Base-by-base conservation (phyloP, 192 early-diverging fungal species). In the Linnemannia zychae region DNA sequence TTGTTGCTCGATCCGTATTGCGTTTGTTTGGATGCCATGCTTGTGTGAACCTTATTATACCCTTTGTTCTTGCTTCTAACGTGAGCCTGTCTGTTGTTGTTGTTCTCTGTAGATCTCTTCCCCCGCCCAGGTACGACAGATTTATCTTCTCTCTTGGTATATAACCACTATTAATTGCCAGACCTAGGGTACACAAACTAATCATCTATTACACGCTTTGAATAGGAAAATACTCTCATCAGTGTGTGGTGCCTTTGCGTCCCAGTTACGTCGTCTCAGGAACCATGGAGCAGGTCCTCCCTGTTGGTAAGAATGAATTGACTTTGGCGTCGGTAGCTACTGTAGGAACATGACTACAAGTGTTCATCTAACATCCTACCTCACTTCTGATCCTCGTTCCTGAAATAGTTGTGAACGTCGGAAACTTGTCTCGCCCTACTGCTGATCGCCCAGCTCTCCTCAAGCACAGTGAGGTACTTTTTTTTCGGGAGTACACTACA, bases 211-310 rank as follows among this genome's bases (percentile, higher is more conserved):
- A 38, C 0, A 1, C 13, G 11, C 1, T 46, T 24, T 20, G 20
- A 28, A 48, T 67, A 79, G 78, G 87, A 80, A 95, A 94, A 86
- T 96, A 92, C 78, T 87, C 90, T 67, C 96, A 96, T 76, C 96
- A 96, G n/a, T 96, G 96, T 4, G 91, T 91, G 12, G 96, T 95
- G 87, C 94, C 95, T 18, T 88, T 97, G 38, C 94, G 93, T 50
- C 88, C 95, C 31, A 93, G 93, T 67, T 94, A 85, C 67, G 87
- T 88, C 33, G 81, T 84, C n/a, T 78, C 86, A 9, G 90, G 92
- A 69, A 93, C 76, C 3, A 75, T 74, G 11, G 78, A 76, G 33
- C 83, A 73, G 9, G 65, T 76, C 15, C 47, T 85, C 2, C 83
- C 83, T 38, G 74, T 85, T 36, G 82, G 82, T 75, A 75, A 9